Evolutionary conservation across 768 basidiomycete genomes (phyloP), one percentile per base, ranked within the genome.

Genomic region (Tricholoma bakamatsutake): DNA sequence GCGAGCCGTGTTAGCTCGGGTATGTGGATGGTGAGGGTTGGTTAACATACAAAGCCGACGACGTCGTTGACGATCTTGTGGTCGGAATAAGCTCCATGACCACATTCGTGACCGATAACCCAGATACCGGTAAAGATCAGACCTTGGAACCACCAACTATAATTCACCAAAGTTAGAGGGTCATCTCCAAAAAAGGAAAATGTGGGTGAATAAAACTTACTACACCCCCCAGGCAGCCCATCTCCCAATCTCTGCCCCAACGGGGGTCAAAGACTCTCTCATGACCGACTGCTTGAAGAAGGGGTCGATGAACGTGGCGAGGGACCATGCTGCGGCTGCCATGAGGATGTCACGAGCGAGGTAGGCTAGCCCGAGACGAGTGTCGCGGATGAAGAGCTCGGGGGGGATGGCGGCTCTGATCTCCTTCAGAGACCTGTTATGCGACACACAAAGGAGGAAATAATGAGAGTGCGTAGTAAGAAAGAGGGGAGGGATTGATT

Each of bases 31-130:
- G n/a, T n/a, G n/a, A n/a, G n/a, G n/a, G n/a, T n/a, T n/a, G n/a
- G n/a, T n/a, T n/a, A n/a, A n/a, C n/a, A n/a, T n/a, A 80, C 78
- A 55, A 79, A 82, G 31, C 80, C 80, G 47, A 82, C 62, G 53
- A 72, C 57, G 58, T 83, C 77, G 62, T 81, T 81, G 57, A 81
- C 62, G 24, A 69, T 64, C 60, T 71, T 74, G 65, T 77, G 62
- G 58, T 76, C 70, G 17, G 80, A 81, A 66, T 81, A 82, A 7
- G 81, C 80, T 13, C 78, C 76, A 63, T 83, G 81, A 5, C 80
- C 81, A 58, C 80, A 81, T 78, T 82, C 81, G 58, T 82, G 81
- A 33, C 81, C 81, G 54, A 82, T 80, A 21, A 81, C 80, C 81
- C 81, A 82, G 37, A 81, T 73, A 13, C 80, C 81, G 9, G 80